Base-by-base conservation (phyloP, 1,284 basidiomycete species). In the Leccinum colubrinum region DNA sequence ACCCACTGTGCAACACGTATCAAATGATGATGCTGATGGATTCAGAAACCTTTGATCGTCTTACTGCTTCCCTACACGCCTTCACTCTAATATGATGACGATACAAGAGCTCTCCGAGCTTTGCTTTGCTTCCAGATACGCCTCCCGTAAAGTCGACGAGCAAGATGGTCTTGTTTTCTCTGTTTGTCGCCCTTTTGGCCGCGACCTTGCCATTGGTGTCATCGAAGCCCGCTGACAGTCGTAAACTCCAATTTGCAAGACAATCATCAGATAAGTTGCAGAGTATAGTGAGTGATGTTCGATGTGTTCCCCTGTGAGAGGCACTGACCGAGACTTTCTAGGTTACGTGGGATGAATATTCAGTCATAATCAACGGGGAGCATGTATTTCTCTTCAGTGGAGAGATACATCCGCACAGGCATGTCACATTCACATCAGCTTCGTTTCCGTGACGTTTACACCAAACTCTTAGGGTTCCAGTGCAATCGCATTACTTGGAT, bases 331-430 rank as follows among this genome's bases (percentile, higher is more conserved):
- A 43, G 41, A 43, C 11, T 52, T 20, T 57, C 22, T 59, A 77
- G 75, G 73, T 77, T 52, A 77, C 72, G 0, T 83, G 81, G 81
- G 81, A 83, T 63, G 70, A 81, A 66, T 81, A 82, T 59, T 83
- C 81, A 1, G 73, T 78, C 27, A 72, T 78, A 66, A 79, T 83
- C 64, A 80, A 81, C 54, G 80, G 80, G 17, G 74, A 76, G 55
- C 79, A 80, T n/a, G 61, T 80, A 9, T 78, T 79, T 71, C 63
- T 82, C 5, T 81, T 79, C 63, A 79, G 80, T 59, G 81, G 81
- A 61, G 81, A 82, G 66, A 76, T 82, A 15, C 80, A 83, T 66
- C 79, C 81, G 25, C 81, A 79, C 66, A 72, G 80, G 81, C 65
- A 58, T 48, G 15, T 9, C 30, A 1, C 25, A 3, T 22, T 51